These are phyloP conservation scores for Eucalyptus sideroxylon DNA, from an alignment of 345 rosid species.

Conservation along the genomic window DNA sequence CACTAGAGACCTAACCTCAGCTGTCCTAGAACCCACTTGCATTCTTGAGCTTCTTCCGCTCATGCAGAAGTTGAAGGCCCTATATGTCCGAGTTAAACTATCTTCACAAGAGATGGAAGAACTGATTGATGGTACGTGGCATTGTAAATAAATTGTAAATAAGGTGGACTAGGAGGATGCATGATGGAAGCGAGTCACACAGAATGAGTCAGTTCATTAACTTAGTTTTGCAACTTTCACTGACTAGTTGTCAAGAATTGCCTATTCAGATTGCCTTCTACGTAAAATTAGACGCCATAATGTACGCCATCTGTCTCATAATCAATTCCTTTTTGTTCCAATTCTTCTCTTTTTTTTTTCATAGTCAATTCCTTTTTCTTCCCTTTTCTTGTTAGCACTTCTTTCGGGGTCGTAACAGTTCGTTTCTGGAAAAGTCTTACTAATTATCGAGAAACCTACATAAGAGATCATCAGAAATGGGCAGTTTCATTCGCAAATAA, in stretches of 20 bases:
- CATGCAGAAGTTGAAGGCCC: not conserved
- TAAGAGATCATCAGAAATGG: not conserved
- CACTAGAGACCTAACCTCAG: not conserved
- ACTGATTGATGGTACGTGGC: not conserved
- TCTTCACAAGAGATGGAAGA: not conserved
- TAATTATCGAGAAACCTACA: accelerated
- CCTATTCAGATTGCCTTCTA: too few relatives aligned
- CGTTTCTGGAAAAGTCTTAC: not conserved
- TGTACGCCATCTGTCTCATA: too few relatives aligned
- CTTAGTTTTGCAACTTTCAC: not conserved
- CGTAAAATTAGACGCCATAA: too few relatives aligned
- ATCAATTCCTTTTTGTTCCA: not conserved
- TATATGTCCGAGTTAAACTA: not conserved
- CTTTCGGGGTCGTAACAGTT: not conserved
- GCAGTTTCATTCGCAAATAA: not conserved
- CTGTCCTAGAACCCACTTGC: not conserved
- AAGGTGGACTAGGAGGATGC: not conserved
- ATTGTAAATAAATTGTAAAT: not conserved
- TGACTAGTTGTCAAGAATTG: too few relatives aligned
- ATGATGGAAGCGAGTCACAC: not conserved
- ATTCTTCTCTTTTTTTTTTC: not conserved
- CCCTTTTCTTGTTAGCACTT: not conserved
- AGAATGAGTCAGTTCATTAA: not conserved
- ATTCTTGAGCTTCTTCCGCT: not conserved
- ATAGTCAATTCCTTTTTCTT: not conserved